Base-by-base conservation (phyloP, 1,284 basidiomycete species). In the Ceratobasidium sp. region DNA sequence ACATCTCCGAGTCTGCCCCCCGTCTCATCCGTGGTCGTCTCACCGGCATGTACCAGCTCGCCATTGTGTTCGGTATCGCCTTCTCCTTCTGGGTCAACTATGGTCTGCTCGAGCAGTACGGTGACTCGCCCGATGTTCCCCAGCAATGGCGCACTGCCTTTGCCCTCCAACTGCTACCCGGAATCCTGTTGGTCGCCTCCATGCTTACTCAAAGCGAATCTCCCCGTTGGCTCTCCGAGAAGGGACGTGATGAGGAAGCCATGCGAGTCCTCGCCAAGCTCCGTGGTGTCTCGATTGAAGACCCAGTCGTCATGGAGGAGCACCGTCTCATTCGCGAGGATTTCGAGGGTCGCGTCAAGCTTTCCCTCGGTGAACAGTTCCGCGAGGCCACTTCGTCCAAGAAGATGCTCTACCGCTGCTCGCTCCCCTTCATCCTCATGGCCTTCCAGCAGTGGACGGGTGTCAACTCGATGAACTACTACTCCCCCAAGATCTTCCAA, bases 171-270 rank as follows among this genome's bases (percentile, higher is more conserved):
- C 73, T 73, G 47, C 55, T 77, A n/a, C 76, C 76, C 1, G 76
- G 76, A 20, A n/a, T 70, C 10, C 68, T 76, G 12, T 74, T 75
- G 43, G 69, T 76, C 58, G 25, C 47, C 34, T 43, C 15, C 34
- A 72, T 73, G 69, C 31, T 72, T 13, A 40, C 27, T 25, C 62
- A 72, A 53, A 47, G 29, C 42, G 74, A 67, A 71, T 78, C 69
- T 70, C 70, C 77, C 71, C 71, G 72, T 42, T 71, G 77, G 77
- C 67, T 77, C 72, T 49, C 76, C 72, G 43, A 75, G 75, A 32
- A 76, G 72, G 77, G 74, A 20, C 73, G 69, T 25, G 54, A 60
- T 52, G 73, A 68, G 62, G 73, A 65, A 70, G 73, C 58, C 72
- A 69, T 60, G 40, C 7, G 27, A 25, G 49, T 68, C 56, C 67